These are phyloP conservation scores for Sporothrix protearum DNA, from an alignment of 2,329 filamentous ascomycete species.

Conservation along the genomic window DNA sequence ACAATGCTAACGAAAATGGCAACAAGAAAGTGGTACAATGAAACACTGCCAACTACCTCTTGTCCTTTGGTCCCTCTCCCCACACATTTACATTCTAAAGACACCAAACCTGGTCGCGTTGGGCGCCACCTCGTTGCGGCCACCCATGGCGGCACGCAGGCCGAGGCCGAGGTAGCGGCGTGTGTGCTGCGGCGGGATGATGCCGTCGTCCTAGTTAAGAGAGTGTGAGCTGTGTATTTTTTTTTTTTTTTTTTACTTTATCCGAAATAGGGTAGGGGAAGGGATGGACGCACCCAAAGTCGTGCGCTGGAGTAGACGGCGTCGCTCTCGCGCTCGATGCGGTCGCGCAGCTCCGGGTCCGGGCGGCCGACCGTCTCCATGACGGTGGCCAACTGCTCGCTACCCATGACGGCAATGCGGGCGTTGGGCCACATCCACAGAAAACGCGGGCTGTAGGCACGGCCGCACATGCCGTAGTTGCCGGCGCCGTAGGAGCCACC, in stretches of 20 bases:
- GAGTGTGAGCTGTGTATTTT: too few relatives aligned
- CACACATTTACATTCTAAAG: constrained; percentile 66
- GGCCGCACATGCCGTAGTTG: constrained; percentile 97
- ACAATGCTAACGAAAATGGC: neutral
- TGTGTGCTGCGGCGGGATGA: constrained; percentile 75
- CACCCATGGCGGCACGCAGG: constrained; percentile 67
- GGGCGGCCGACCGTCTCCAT: constrained; percentile 84
- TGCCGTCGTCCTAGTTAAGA: constrained; percentile 73
- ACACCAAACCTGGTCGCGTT: constrained; percentile 71
- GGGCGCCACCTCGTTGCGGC: constrained; percentile 58
- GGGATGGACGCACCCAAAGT: constrained; percentile 65
- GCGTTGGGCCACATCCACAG: constrained; percentile 98
- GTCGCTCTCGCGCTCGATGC: constrained; percentile 88
- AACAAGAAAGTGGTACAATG: too few relatives aligned
- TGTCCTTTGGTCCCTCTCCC: neutral
- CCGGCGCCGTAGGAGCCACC: constrained; percentile 89
- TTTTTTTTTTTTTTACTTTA: too few relatives aligned
- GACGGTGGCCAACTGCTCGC: constrained; percentile 83
- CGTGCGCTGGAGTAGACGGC: constrained; percentile 83
- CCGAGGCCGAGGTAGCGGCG: constrained; percentile 68
- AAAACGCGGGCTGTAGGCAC: constrained; percentile 87
- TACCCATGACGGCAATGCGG: constrained; percentile 93
- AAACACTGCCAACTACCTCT: too few relatives aligned
- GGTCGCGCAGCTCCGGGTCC: constrained; percentile 76
- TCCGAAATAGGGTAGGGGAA: constrained; percentile 9